Evolutionary conservation across 768 basidiomycete genomes (phyloP), one percentile per base, ranked within the genome.

Genomic region (Tremella yokohamensis): DNA sequence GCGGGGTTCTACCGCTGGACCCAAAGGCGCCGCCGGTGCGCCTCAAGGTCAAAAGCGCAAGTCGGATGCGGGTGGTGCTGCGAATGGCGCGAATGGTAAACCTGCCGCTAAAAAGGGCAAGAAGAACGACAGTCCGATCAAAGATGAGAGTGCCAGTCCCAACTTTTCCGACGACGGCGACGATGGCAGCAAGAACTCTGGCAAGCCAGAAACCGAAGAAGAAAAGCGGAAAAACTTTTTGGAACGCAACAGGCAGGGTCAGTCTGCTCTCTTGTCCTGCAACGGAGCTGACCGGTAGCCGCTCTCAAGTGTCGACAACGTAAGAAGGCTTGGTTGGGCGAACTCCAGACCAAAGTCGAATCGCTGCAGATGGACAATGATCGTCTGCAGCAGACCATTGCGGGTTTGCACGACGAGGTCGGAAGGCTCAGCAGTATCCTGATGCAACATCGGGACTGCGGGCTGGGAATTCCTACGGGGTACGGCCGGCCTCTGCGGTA

Each of bases 291-390:
- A 58, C 22, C 9, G 18, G 8, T 68, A 97, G 94, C 96, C 61
- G 96, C 96, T 6, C 84, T 98, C 65, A 98, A 98, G 79, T 99
- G 96, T 78, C 90, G 96, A 37, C 96, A 99, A 74, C 88, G 96
- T 58, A 99, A 99, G 79, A 99, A 99, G 77, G 91, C 91, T 3
- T 99, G 96, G 96, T 83, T 98, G 13, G 82, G 85, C 25, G 86
- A 89, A 62, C 81, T 99, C 16, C 96, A 99, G 77, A 84, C 87
- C 40, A 93, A 93, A 70, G 91, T 94, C 77, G 96, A 99, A 74
- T 88, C 81, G 65, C 83, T 99, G 40, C 80, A 83, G n/a, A 85
- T 87, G 63, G 96, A 99, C 78, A 99, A 99, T 78, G 94, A 98
- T 76, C 85, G 90, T 20, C 84, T 99, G 22, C 87, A 89, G 29